Percentiles rank a stretch among this genome's conserved stretches.
Conservation (phyloP, 192 early-diverging fungal species). For the Rhizophagus clarus region DNA sequence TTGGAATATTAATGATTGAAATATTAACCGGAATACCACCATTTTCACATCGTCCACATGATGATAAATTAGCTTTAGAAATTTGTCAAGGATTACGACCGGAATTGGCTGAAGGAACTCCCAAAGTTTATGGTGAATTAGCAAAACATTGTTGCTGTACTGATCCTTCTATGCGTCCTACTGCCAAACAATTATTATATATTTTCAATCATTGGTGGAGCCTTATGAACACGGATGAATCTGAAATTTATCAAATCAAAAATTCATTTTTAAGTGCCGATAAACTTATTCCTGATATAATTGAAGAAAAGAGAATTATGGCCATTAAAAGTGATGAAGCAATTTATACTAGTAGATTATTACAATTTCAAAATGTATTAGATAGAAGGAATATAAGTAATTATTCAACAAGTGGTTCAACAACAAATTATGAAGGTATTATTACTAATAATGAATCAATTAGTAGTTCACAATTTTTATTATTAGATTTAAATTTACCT, state of each 20-base stretch:
- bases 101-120: background rate
- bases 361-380: background rate
- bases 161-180: constrained; percentile 1
- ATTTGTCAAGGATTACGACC: constrained; percentile 17
- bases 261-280: constrained; percentile 5
- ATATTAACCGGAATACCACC: constrained; percentile 5
- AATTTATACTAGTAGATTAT: background rate
- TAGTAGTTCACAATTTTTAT: background rate
- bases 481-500: background rate
- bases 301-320: background rate
- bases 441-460: background rate
- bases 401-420: background rate
- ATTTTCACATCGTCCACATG: constrained; percentile 3
- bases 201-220: constrained; percentile 4
- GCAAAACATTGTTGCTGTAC: background rate
- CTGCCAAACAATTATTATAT: constrained; percentile 2
- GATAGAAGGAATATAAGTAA: background rate
- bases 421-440: no score
- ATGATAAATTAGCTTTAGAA: constrained; percentile 14
- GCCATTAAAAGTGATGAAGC: background rate
- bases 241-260: background rate
- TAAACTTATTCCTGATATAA: background rate
- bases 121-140: background rate
- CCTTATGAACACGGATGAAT: background rate
- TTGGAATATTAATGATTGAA: constrained; percentile 26